Base-by-base conservation (phyloP, 2,329 filamentous ascomycete species). In the Colletotrichum noveboracense region DNA sequence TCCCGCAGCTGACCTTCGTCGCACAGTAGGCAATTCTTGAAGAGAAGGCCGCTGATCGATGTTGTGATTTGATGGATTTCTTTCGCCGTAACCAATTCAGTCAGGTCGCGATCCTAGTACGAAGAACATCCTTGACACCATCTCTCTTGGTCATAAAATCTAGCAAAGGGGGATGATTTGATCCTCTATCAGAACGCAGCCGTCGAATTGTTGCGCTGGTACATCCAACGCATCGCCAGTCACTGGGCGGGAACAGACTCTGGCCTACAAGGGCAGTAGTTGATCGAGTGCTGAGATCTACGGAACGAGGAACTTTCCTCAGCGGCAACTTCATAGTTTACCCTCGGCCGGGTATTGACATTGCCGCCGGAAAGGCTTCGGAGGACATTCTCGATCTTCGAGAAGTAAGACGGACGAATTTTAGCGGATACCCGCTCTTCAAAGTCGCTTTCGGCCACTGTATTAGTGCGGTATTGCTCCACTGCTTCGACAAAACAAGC, bases 11-110 rank as follows among this genome's bases (percentile, higher is more conserved):
- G 6, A 5, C 12, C 18, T 21, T 21, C n/a, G 3, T 21, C 43
- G 21, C 10, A 4, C 5, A n/a, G 38, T n/a, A 10, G 18, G 9
- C 3, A 0, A 21, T 12, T 12, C 9, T 48, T 48, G 3, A 12
- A 48, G 9, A 48, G 38, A 48, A 6, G 5, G 18, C 38, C 18
- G 5, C 18, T 21, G 18, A 48, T 48, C 18, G 9, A 48, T 48
- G 18, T 12, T n/a, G 43, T 48, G 18, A 48, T 3, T 13, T 12
- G n/a, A 13, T 48, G 6, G 10, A 6, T 52, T 21, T 52, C n/a
- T 4, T 52, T 52, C n/a, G 2, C 2, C 3, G 4, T 2, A 10
- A 21, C n/a, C 6, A 52, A 3, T 3, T 10, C 3, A 21, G n/a
- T 13, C 43, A 21, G 43, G 43, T 52, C n/a, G 1, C 5, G 10